Evolutionary conservation across 331 rosid genomes (phyloP).

Genomic region (Acacia pycnantha): DNA sequence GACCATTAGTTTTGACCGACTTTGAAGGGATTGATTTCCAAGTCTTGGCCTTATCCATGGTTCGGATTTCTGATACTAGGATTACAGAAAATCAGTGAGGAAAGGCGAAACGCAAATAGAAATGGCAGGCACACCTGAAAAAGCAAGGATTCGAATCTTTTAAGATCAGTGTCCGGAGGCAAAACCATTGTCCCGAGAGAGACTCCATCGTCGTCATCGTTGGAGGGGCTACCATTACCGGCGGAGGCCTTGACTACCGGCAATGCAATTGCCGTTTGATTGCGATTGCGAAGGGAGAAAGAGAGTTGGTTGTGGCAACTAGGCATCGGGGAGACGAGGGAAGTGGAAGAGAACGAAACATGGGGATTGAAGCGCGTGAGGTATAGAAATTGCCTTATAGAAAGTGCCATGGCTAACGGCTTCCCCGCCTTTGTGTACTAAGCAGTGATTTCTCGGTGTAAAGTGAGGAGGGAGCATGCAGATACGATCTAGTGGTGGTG

Average conservation of each 20-base stretch:
- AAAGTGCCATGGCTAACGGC: constrained; percentile 38
- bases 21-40: not conserved
- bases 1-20: not conserved
- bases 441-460: not conserved
- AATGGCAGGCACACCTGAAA: constrained; percentile 58
- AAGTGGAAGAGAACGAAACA: constrained; percentile 28
- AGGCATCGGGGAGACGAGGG: constrained; percentile 18
- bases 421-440: not conserved
- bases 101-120: not conserved
- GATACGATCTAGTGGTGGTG: not conserved
- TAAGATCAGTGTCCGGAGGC: constrained; percentile 57
- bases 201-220: constrained; percentile 61
- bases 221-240: constrained; percentile 32
- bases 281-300: constrained; percentile 24
- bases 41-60: not conserved
- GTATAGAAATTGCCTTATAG: constrained; percentile 29
- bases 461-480: not conserved
- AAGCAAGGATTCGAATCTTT: constrained; percentile 65
- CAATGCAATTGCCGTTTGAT: not conserved
- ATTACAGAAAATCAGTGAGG: not conserved
- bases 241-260: constrained; percentile 45
- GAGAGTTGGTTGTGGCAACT: constrained; percentile 20
- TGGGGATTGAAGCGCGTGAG: constrained; percentile 29
- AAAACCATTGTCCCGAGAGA: constrained; percentile 85
- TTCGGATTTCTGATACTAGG: not conserved